phyloP scores from a whole-genome alignment of 2,329 filamentous ascomycete genomes.

The Xylogone sp. region DNA sequence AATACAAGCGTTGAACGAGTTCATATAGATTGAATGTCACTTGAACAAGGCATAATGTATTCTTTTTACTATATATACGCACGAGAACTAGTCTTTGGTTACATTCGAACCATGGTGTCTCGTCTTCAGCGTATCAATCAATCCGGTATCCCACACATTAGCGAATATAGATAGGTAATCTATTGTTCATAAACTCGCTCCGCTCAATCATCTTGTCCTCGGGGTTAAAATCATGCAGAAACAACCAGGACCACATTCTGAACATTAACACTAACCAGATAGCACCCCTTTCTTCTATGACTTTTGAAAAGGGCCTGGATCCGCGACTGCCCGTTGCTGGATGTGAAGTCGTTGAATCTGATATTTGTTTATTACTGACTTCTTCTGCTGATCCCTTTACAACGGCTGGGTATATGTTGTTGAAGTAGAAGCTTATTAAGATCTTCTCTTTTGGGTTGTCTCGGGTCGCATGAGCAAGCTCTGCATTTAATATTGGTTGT shows the following conservation, averaged over 20 bases:
- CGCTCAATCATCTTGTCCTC: slow-evolving; percentile 8
- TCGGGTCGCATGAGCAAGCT: not conserved
- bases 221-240: slow-evolving; percentile 9
- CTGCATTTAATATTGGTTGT: not conserved
- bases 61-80: no score
- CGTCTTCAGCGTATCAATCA: no score
- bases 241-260: slow-evolving; percentile 19
- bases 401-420: not conserved
- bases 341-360: not conserved
- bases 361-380: not conserved
- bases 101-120: no score
- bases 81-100: no score
- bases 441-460: not conserved
- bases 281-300: slow-evolving; percentile 1
- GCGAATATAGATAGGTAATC: slow-evolving; percentile 8
- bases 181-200: slow-evolving; percentile 5
- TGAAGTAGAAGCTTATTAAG: slow-evolving; percentile 1
- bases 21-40: no score
- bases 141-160: slow-evolving; percentile 2
- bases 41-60: no score
- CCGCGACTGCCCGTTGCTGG: not conserved
- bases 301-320: slow-evolving; percentile 1
- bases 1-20: no score
- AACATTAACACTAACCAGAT: slow-evolving; percentile 16
- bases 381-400: not conserved